Evolutionary conservation across 192 early-diverging fungal genomes (phyloP).

Genomic region (Spizellomyces punctatus): DNA sequence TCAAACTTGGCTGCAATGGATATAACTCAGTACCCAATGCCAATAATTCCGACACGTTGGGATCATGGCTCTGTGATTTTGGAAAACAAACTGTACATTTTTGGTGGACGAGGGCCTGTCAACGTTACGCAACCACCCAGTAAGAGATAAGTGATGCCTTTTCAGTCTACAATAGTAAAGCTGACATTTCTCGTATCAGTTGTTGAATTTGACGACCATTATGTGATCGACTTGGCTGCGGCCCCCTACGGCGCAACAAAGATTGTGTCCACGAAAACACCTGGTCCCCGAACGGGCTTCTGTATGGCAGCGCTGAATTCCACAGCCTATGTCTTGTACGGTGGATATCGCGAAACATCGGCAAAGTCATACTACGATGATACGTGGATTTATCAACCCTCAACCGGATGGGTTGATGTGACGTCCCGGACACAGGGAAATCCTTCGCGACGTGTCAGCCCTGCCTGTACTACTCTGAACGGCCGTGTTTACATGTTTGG

Average conservation of each 20-base stretch:
- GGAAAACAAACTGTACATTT: neutral
- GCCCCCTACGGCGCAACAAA: no score
- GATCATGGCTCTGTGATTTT: neutral
- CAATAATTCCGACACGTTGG: neutral
- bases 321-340: neutral
- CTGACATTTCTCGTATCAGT: no score
- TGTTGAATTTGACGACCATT: no score
- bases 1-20: no score
- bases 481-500: neutral
- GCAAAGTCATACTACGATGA: neutral
- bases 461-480: neutral
- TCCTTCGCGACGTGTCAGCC: neutral
- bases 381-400: neutral
- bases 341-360: neutral
- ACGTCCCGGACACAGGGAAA: neutral
- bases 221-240: no score
- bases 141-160: no score
- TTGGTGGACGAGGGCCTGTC: neutral
- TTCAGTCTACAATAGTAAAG: no score
- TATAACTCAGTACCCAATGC: no score
- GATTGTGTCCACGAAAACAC: no score
- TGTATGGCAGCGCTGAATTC: neutral
- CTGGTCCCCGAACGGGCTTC: neutral
- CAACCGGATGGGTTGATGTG: neutral
- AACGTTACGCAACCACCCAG: no score